phyloP scores from a whole-genome alignment of 306 rosid species.

The Vigna trinervia region DNA sequence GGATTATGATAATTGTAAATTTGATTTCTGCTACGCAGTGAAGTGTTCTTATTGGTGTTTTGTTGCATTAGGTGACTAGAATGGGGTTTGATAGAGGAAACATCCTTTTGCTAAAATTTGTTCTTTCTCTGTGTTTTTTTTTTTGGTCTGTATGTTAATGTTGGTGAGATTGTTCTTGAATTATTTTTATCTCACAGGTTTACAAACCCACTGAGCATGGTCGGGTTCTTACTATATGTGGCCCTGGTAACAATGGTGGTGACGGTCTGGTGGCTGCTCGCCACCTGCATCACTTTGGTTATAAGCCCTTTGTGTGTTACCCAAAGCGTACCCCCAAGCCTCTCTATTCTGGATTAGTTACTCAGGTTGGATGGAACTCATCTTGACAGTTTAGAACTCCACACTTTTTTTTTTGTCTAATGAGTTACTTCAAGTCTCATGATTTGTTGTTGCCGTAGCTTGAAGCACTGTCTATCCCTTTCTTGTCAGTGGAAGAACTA shows the following conservation, averaged over 20 bases:
- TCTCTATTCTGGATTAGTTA: constrained; percentile 85
- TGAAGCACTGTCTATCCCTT: constrained; percentile 84
- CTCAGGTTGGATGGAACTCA: constrained; percentile 66
- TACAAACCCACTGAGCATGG: constrained; percentile 70
- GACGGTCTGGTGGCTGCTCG: constrained; percentile 98
- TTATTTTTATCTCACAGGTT: constrained; percentile 57
- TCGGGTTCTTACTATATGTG: constrained; percentile 83
- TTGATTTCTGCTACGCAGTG: background rate
- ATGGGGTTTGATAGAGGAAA: background rate
- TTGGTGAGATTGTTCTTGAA: constrained; percentile 26
- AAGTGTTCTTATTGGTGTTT: background rate
- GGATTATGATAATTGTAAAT: background rate
- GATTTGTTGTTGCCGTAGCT: constrained; percentile 65
- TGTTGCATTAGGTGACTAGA: constrained; percentile 1
- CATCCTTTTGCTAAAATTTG: background rate
- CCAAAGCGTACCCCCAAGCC: constrained; percentile 89
- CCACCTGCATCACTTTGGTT: constrained; percentile 89
- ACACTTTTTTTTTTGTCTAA: constrained; percentile 20
- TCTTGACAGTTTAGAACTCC: constrained; percentile 22
- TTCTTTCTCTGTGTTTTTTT: constrained; percentile 28
- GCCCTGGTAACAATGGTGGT: constrained; percentile 99
- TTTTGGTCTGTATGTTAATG: background rate
- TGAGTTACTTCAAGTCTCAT: constrained; percentile 41
- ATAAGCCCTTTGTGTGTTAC: constrained; percentile 76
- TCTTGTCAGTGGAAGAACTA: constrained; percentile 81